These are phyloP conservation scores for Biancaea sappan DNA, from an alignment of 306 rosid species.

Conservation along the genomic window DNA sequence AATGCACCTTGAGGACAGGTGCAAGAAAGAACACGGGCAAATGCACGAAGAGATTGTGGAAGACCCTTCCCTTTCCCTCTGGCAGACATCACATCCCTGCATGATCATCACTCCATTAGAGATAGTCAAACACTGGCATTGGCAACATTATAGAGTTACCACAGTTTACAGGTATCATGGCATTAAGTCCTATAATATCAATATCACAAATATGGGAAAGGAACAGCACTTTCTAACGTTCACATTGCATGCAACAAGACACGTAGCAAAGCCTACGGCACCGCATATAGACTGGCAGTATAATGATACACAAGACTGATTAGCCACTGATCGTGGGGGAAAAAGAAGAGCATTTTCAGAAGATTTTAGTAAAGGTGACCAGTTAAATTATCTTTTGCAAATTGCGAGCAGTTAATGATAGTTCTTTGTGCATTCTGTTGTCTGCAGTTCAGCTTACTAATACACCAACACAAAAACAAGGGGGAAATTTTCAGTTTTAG, in stretches of 20 bases:
- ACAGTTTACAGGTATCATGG: too few relatives aligned
- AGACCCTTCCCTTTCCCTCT: conserved; percentile 71
- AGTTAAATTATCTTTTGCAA: not conserved
- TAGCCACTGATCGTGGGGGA: not conserved
- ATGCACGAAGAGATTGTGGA: conserved; percentile 79
- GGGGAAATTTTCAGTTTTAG: too few relatives aligned
- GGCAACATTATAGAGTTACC: conserved; percentile 38
- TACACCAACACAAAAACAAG: not conserved
- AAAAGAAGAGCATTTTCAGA: not conserved
- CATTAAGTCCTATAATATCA: conserved; percentile 16
- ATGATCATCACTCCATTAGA: conserved; percentile 44
- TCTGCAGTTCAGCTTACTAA: not conserved
- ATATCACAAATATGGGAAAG: not conserved
- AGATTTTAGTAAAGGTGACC: not conserved
- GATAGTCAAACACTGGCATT: conserved; percentile 40
- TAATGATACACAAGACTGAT: not conserved
- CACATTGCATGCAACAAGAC: conserved; percentile 14
- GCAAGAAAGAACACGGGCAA: conserved; percentile 72
- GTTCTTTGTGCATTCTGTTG: not conserved
- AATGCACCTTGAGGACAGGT: conserved; percentile 49
- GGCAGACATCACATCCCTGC: conserved; percentile 64
- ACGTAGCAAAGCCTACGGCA: not conserved
- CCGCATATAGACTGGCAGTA: not conserved
- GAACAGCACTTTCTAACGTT: conserved; percentile 9
- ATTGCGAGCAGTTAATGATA: not conserved